Conservation (phyloP, 1,284 basidiomycete species). For the Apiotrichum akiyoshidainum region DNA sequence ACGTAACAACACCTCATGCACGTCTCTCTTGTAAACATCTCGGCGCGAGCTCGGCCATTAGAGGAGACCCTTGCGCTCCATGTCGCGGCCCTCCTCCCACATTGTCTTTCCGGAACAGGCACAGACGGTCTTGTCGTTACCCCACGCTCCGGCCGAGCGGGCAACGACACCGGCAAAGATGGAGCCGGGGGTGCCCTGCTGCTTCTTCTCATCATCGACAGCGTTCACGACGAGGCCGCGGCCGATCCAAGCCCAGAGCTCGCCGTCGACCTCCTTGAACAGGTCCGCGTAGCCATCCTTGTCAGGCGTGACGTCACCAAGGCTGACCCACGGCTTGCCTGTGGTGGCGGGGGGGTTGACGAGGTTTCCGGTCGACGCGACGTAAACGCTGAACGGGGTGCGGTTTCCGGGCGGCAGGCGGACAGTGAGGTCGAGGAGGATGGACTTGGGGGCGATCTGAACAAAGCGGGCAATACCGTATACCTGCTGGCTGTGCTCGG, state of each 20-base stretch:
- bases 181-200: not conserved
- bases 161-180: conserved; percentile 52
- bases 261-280: conserved; percentile 49
- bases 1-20: too few species aligned
- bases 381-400: conserved; percentile 33
- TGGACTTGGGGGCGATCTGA: conserved; percentile 46
- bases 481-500: conserved; percentile 48
- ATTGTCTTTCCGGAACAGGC: conserved; percentile 51
- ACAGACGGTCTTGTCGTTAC: conserved; percentile 53
- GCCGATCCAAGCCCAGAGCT: conserved; percentile 52
- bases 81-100: conserved; percentile 52
- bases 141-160: conserved; percentile 50
- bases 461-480: conserved; percentile 52
- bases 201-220: conserved; percentile 1
- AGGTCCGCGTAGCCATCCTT: conserved; percentile 51
- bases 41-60: not conserved
- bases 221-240: conserved; percentile 46
- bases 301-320: conserved; percentile 45
- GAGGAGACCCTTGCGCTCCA: conserved; percentile 40
- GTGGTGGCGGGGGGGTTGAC: conserved; percentile 47
- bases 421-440: conserved; percentile 51
- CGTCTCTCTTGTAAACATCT: not conserved
- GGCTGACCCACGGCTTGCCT: conserved; percentile 33
- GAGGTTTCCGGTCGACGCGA: conserved; percentile 48
- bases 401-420: conserved; percentile 32